Evolutionary conservation across 1,139 yeast species (phyloP), one percentile per base, ranked within the genome.

Genomic region (Suhomyces wounanorum): DNA sequence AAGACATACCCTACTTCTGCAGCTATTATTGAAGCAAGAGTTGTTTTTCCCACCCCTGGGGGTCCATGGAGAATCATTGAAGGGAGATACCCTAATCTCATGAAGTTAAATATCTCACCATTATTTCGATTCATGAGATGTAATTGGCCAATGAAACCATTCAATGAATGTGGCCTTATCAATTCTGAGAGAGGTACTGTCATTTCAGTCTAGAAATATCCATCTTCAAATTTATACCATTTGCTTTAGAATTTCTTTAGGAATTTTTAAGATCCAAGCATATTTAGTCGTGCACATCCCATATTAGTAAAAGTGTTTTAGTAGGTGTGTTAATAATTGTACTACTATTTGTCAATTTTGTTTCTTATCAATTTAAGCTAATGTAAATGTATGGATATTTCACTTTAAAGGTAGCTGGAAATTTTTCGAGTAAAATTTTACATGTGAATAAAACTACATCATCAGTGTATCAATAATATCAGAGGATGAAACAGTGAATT

Each of bases 1-100:
- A 75, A 68, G n/a, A 66, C 70, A 52, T 75, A 73, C 11, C 66
- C 66, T 3, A 69, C 66, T 40, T 68, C 68, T 5, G 55, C 44
- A 0, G 80, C 76, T 16, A 76, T 52, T 2, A 75, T 66, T 6
- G 68, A 53, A 1, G 80, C 80, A n/a, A 77, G 50, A 0, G 79
- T 73, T 1, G 80, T 76, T 53, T 77, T 77, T 0, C 81, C 81
- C 10, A 73, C 75, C 0, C 81, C 81, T 1, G 79, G 79, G 0
- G 80, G 79, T 0, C 81, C 81, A 46, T 64, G 59, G 7, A 77
- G 61, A 6, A 77, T 62, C 79, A 77, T 75, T 5, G 78, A 74
- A 0, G 81, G 80, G 13, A 77, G 61, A 56, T 71, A 73, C 0
- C 75, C 72, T 36, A 75, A 53, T n/a, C 67, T 56, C 5, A 75